Evolutionary conservation across 2,329 filamentous ascomycete species (phyloP).

Genomic region (Neodidymelliopsis sp.): DNA sequence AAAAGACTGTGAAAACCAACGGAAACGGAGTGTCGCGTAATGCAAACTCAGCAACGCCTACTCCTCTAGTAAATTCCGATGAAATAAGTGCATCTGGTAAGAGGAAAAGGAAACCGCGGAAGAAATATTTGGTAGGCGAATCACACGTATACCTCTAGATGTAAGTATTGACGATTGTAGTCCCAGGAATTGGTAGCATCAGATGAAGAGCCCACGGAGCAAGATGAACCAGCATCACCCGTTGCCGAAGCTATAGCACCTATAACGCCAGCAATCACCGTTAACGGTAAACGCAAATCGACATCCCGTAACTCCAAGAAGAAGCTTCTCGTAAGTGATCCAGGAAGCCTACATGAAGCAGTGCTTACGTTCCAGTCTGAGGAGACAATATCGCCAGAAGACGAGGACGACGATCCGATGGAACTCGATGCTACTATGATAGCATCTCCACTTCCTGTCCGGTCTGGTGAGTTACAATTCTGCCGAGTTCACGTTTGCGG

Average conservation of each 20-base stretch:
- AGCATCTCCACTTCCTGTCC: constrained; percentile 32
- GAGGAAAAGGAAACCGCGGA: constrained; percentile 38
- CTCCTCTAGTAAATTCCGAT: constrained; percentile 25
- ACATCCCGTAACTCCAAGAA: constrained; percentile 36
- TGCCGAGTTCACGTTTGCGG: neutral
- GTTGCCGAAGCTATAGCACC: constrained; percentile 19
- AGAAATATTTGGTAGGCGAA: constrained; percentile 38
- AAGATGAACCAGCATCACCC: constrained; percentile 18
- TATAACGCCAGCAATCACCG: constrained; percentile 17
- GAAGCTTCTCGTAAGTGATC: constrained; percentile 38
- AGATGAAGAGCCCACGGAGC: constrained; percentile 34
- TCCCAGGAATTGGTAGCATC: constrained; percentile 42
- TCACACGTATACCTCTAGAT: neutral
- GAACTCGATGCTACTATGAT: constrained; percentile 27
- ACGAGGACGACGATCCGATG: constrained; percentile 37
- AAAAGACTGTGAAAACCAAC: constrained; percentile 36
- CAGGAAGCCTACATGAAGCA: constrained; percentile 3
- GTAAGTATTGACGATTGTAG: constrained; percentile 26
- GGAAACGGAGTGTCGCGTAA: constrained; percentile 29
- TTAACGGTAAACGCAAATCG: constrained; percentile 38
- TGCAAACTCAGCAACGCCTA: constrained; percentile 25
- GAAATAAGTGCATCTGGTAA: constrained; percentile 35
- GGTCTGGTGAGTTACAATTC: constrained; percentile 34
- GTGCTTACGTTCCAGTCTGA: constrained; percentile 31
- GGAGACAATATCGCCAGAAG: constrained; percentile 40